Evolutionary conservation across 2,329 filamentous ascomycete species (phyloP).

Genomic region (Fusarium cicatricum): DNA sequence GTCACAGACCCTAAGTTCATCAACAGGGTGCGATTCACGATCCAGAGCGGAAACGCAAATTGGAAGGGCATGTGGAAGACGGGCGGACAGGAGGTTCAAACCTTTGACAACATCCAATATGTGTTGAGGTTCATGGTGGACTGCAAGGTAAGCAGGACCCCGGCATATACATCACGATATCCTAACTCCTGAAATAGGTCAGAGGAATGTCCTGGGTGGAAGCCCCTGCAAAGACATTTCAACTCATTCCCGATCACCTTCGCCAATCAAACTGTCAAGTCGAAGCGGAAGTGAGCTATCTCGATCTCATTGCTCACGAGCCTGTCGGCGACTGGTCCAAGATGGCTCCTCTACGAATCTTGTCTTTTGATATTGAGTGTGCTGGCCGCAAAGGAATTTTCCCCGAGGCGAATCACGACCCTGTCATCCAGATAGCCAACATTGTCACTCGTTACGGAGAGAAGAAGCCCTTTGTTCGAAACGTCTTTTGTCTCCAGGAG

Average conservation of each 20-base stretch:
- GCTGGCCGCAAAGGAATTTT: slow-evolving; percentile 98
- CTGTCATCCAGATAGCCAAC: slow-evolving; percentile 98
- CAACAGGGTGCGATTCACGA: slow-evolving; percentile 74
- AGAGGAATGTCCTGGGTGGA: slow-evolving; percentile 98
- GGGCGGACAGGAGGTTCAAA: slow-evolving; percentile 75
- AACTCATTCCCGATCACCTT: slow-evolving; percentile 69
- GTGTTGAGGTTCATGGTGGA: slow-evolving; percentile 98
- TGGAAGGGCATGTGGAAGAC: slow-evolving; percentile 91
- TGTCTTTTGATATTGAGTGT: slow-evolving; percentile 99
- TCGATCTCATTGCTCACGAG: slow-evolving; percentile 84
- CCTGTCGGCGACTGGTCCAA: slow-evolving; percentile 96
- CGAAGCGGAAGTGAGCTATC: slow-evolving; percentile 85
- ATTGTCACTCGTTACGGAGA: slow-evolving; percentile 95
- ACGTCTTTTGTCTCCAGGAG: slow-evolving; percentile 93
- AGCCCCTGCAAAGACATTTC: slow-evolving; percentile 77
- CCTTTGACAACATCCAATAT: slow-evolving; percentile 96
- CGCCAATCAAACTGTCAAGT: slow-evolving; percentile 96
- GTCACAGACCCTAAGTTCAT: slow-evolving; percentile 91
- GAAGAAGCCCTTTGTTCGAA: slow-evolving; percentile 92
- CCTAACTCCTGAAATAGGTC: slow-evolving; percentile 60
- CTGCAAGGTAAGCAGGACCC: slow-evolving; percentile 69
- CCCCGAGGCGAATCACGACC: slow-evolving; percentile 88
- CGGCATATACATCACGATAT: background rate
- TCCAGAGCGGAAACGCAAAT: slow-evolving; percentile 81
- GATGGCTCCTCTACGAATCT: slow-evolving; percentile 90